Evolutionary conservation across 495 filamentous ascomycete genomes (phyloP), one percentile per base, ranked within the genome.

Genomic region (Aspergillus sclerotioniger): DNA sequence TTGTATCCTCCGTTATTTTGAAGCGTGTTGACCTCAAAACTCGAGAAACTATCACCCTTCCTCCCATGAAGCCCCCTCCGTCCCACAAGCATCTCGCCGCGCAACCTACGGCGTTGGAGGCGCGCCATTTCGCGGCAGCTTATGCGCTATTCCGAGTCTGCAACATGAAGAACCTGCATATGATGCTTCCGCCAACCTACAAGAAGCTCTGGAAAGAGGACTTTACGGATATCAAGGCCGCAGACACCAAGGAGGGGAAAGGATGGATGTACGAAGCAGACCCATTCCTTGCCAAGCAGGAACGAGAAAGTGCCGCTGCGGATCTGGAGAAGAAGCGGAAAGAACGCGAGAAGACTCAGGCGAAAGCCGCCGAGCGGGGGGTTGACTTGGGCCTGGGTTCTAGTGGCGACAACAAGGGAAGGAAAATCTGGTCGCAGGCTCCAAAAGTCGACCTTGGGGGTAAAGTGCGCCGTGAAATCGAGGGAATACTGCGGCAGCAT

Each of bases 241-340:
- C 85, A 55, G 92, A 96, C 64, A 76, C 87, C 12, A 86, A 82
- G 61, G 84, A 87, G 52, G 91, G 90, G 10, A 85, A 84, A 59
- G 87, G 72, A 6, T 98, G 93, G 91, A 87, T 96, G 83, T 98
- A 98, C 65, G 92, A 95, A 61, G 93, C 90, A 15, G 95, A 98
- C 70, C 94, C 94, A 0, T 98, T 98, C 72, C 72, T 84, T 41
- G 87, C 90, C 5, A 78, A 86, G 67, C 80, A 85, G 53, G 90
- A 96, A 67, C 80, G 90, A 44, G 90, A 96, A 28, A 87, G 88
- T 59, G 87, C 85, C 15, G 85, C 85, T 45, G 85, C 80, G 1
- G 78, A 84, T 1, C 77, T 84, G 46, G 88, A 88, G 67, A 93
- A 90, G 77, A 90, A 89, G 60, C 76, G 77, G 55, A 79, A 77